Base-by-base conservation (phyloP, 2,329 filamentous ascomycete species). In the Talaromyces piceae region DNA sequence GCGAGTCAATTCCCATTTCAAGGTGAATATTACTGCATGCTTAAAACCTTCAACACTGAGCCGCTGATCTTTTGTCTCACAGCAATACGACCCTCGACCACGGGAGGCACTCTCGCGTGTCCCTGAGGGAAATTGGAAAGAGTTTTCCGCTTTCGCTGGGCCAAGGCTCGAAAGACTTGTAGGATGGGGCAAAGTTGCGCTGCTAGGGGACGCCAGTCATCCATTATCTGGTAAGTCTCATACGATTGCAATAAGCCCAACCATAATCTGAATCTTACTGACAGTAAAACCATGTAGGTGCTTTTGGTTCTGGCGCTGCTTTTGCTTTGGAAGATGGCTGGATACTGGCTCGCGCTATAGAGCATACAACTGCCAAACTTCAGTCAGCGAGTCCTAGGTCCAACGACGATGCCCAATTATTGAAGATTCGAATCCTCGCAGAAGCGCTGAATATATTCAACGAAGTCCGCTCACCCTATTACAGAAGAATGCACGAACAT, bases 321-420 rank as follows among this genome's bases (percentile, higher is more conserved):
- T 74, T 74, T 53, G 72, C 73, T 0, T 63, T 75, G 57, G 67
- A 76, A 55, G 73, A 75, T 59, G 71, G 68, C 7, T 76, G 69
- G 70, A 67, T 74, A 22, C 61, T 74, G 2, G 70, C 70, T 9
- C 63, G 64, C 50, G 63, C 70, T 3, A 60, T 68, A 30, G 61
- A 63, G 5, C 45, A 62, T 33, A 57, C 60, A 8, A 39, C 50
- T 53, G 18, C 49, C 13, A 37, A 57, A 45, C 55, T 66, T 8
- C 31, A 3, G 23, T 22, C 26, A 3, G 23, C 33, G 3, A 23
- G 4, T 9, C 30, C 30, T 3, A 31, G n/a, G n/a, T 12, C 4
- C 31, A 16, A 33, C 16, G 33, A 18, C 4, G 33, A 37, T 3
- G 7, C 6, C 6, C 22, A 43, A 12, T n/a, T 8, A 11, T 13